Conservation (phyloP, 495 filamentous ascomycete species). For the Jackrogersella multiformis region DNA sequence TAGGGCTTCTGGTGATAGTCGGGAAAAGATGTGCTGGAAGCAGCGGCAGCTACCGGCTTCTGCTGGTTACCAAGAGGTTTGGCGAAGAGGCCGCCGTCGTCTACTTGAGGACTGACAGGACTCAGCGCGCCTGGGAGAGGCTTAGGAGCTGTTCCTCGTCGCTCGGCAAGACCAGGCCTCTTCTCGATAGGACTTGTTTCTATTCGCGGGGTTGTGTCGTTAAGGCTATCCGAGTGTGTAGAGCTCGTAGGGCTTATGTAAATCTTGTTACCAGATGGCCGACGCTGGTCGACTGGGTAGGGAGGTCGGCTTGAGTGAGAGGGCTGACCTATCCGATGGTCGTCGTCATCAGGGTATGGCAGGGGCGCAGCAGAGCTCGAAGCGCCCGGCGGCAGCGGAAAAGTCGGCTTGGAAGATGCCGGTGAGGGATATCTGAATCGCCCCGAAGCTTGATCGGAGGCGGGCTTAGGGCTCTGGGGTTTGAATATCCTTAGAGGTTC, state of each 20-base stretch:
- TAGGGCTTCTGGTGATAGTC: slow-evolving; percentile 60
- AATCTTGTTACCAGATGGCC: slow-evolving; percentile 46
- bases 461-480: slow-evolving; percentile 63
- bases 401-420: slow-evolving; percentile 56
- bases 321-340: slow-evolving; percentile 51
- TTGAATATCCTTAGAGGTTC: slow-evolving; percentile 90
- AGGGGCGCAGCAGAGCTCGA: slow-evolving; percentile 71
- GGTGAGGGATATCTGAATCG: slow-evolving; percentile 61
- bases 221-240: slow-evolving; percentile 44
- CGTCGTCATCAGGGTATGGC: slow-evolving; percentile 81
- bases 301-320: slow-evolving; percentile 54
- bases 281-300: slow-evolving; percentile 59
- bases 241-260: slow-evolving; percentile 50
- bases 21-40: slow-evolving; percentile 53
- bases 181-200: slow-evolving; percentile 60
- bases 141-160: slow-evolving; percentile 77
- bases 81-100: slow-evolving; percentile 76
- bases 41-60: slow-evolving; percentile 40
- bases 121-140: slow-evolving; percentile 69
- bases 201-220: slow-evolving; percentile 56
- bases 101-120: slow-evolving; percentile 74
- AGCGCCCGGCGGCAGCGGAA: slow-evolving; percentile 68
- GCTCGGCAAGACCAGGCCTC: slow-evolving; percentile 69
- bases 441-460: slow-evolving; percentile 52
- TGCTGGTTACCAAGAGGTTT: slow-evolving; percentile 54